A percentile compares a stretch with the other conserved stretches of the same genome.
phyloP scores from a whole-genome alignment of 2,329 filamentous ascomycete genomes.

The Cucurbitaria berberidis region DNA sequence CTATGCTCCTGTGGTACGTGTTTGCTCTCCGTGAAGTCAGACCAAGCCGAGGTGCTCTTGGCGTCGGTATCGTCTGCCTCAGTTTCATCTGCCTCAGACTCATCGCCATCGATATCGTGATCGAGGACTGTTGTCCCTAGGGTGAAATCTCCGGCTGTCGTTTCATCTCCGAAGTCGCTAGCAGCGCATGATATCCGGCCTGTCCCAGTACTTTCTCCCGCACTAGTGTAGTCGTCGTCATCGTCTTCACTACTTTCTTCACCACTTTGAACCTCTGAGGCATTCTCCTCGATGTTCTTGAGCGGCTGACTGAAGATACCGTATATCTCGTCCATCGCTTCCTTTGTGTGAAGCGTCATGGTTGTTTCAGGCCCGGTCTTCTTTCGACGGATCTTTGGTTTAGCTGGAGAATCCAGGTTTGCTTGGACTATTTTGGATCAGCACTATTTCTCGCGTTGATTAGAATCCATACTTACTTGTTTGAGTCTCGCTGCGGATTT shows the following conservation, averaged over 20 bases:
- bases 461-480: slow-evolving; percentile 69
- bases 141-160: slow-evolving; percentile 58
- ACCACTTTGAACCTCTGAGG: slow-evolving; percentile 66
- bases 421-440: slow-evolving; percentile 72
- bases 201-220: slow-evolving; percentile 81
- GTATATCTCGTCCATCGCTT: slow-evolving; percentile 96
- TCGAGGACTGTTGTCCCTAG: slow-evolving; percentile 46
- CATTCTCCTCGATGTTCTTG: slow-evolving; percentile 55
- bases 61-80: slow-evolving; percentile 46
- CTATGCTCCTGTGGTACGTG: slow-evolving; percentile 63
- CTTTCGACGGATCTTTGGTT: slow-evolving; percentile 73
- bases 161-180: slow-evolving; percentile 71
- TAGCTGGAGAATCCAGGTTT: slow-evolving; percentile 87
- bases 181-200: slow-evolving; percentile 69
- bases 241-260: slow-evolving; percentile 72
- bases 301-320: slow-evolving; percentile 93
- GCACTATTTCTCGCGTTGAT: slow-evolving; percentile 1
- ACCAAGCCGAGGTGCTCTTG: slow-evolving; percentile 76
- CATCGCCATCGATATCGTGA: slow-evolving; percentile 51
- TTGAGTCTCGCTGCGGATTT: slow-evolving; percentile 81
- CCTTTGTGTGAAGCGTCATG: slow-evolving; percentile 95
- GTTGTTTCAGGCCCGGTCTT: slow-evolving; percentile 82
- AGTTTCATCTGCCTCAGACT: slow-evolving; percentile 43
- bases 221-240: slow-evolving; percentile 73
- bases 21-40: slow-evolving; percentile 79